Base-by-base conservation (phyloP, 257 asterid species). In the Dorcoceras hygrometricum region DNA sequence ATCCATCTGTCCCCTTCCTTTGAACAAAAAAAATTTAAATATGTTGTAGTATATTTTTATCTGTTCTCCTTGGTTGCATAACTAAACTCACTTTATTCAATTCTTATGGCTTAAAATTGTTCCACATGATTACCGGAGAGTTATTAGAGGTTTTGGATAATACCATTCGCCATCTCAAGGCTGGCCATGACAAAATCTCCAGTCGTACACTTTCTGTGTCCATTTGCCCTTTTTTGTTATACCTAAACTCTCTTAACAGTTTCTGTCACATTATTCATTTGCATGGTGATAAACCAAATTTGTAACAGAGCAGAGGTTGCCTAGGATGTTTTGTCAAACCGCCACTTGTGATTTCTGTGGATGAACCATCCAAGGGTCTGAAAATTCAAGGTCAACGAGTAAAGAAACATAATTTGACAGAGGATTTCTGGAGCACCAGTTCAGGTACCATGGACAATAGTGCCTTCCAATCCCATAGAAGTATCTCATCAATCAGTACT, bases 231-330 rank as follows among this genome's bases (percentile, higher is more conserved):
- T 68, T 48, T 68, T 29, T 71, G 36, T 4, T 18, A 10, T 75
- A 28, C 50, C 31, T 48, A 62, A 62, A 11, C 19, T 60, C 23
- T 34, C 62, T 58, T 39, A n/a, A 27, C 46, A 51, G 72, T 55
- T 68, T 71, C 46, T 63, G 32, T 66, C 63, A 69, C 83, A 54
- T 91, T 85, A 86, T 88, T 85, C 88, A 70, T 80, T 57, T 77
- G 65, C 76, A 56, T 80, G 88, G 95, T 84, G 82, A 67, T 65
- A 77, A 86, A 82, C 95, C 91, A 78, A 74, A 74, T 86, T 88
- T 83, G 97, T 69, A 84, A 90, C 99, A 90, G 97, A 86, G 83
- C 97, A 93, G 97, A 90, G 87, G 97, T 86, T 90, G 89, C 84
- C 82, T 93, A 80, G 96, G 96, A 83, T 90, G 97, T 70, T 87